These are phyloP conservation scores for Ascochyta pisi DNA, from an alignment of 2,329 filamentous ascomycete genomes.

Conservation along the genomic window DNA sequence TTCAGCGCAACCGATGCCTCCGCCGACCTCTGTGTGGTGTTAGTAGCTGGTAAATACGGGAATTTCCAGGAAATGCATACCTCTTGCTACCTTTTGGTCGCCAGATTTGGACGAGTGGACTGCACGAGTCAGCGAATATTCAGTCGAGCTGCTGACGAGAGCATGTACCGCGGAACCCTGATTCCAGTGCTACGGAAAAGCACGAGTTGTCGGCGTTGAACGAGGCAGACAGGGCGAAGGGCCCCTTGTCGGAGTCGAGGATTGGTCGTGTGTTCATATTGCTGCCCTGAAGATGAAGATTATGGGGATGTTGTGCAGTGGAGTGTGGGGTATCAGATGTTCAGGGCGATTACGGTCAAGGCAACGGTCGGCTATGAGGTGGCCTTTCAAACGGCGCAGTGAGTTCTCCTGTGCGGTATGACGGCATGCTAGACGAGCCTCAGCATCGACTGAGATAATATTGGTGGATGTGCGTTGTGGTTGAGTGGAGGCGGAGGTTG, in stretches of 20 bases:
- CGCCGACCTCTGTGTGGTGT: slow-evolving; percentile 51
- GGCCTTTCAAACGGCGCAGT: slow-evolving; percentile 26
- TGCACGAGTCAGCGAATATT: slow-evolving; percentile 24
- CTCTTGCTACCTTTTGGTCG: slow-evolving; percentile 41
- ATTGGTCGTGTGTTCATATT: slow-evolving; percentile 87
- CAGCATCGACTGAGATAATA: slow-evolving; percentile 22
- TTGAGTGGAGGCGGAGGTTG: not conserved
- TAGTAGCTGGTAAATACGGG: slow-evolving; percentile 14
- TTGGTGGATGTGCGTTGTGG: slow-evolving; percentile 10
- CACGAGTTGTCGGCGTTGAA: slow-evolving; percentile 87
- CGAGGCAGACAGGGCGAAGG: slow-evolving; percentile 78
- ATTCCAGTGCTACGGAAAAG: slow-evolving; percentile 86
- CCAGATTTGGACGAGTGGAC: slow-evolving; percentile 43
- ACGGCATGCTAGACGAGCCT: slow-evolving; percentile 36
- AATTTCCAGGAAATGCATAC: slow-evolving; percentile 17
- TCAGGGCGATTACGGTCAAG: slow-evolving; percentile 20
- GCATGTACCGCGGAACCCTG: slow-evolving; percentile 79
- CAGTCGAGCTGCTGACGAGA: not conserved
- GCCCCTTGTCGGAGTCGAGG: slow-evolving; percentile 77
- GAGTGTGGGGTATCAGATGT: slow-evolving; percentile 19
- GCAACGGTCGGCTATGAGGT: slow-evolving; percentile 7
- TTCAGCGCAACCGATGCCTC: slow-evolving; percentile 80
- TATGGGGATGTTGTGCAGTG: not conserved
- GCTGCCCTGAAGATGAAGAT: not conserved
- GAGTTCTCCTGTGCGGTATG: slow-evolving; percentile 8